Conservation (phyloP, 164 flowering plant species). For the Magnolia officinalis region DNA sequence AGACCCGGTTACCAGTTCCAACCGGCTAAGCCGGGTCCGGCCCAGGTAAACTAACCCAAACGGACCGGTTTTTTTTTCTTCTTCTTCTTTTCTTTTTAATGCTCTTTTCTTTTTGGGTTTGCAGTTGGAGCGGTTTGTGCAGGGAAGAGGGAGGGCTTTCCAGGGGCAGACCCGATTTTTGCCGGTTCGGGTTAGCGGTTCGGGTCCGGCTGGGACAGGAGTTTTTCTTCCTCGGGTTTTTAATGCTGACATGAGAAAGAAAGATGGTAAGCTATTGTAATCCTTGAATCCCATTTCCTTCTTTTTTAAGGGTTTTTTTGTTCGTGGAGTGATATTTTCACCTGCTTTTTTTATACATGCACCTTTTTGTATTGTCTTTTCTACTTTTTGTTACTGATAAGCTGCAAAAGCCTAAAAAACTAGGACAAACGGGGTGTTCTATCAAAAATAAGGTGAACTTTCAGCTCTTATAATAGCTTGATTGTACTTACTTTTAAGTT, state of each 20-base stretch:
- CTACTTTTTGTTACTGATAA: not conserved
- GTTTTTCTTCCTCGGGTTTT: constrained; percentile 39
- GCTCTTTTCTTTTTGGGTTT: constrained; percentile 10
- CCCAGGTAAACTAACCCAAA: constrained; percentile 13
- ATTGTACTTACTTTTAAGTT: too few relatives aligned
- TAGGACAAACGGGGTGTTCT: not conserved
- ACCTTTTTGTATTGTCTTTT: not conserved
- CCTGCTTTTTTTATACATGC: not conserved
- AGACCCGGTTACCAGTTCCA: constrained; percentile 10
- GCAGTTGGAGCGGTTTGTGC: constrained; percentile 12
- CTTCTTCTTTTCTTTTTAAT: constrained; percentile 4
- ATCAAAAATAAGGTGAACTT: too few relatives aligned
- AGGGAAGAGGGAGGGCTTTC: constrained; percentile 9
- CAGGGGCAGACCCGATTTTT: constrained; percentile 20
- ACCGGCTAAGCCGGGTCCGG: not conserved
- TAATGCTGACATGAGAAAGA: constrained; percentile 7
- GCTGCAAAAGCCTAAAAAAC: not conserved
- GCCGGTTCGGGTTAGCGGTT: constrained; percentile 16
- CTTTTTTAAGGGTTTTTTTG: not conserved
- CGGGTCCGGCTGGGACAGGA: constrained; percentile 32
- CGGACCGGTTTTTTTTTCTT: not conserved
- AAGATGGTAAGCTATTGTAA: constrained; percentile 17
- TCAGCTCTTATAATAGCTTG: too few relatives aligned
- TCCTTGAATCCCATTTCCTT: not conserved
- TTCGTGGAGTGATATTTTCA: not conserved